A percentile compares a stretch with the other conserved stretches of the same genome.
phyloP scores from a whole-genome alignment of 1,139 yeast species.

The Lodderomyces orthopsilosis region DNA sequence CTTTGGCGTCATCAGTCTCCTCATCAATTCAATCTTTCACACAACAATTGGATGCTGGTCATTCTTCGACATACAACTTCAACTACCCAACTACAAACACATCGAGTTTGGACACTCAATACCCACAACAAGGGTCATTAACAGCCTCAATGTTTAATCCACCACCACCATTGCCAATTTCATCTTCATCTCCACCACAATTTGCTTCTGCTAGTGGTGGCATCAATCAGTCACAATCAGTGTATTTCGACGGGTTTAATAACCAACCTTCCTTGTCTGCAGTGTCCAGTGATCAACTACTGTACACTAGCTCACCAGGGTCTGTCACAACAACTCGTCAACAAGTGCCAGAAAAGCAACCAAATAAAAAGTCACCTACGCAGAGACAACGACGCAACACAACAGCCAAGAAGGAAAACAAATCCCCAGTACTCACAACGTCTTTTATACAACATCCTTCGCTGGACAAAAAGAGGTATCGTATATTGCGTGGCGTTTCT shows the following conservation, averaged over 20 bases:
- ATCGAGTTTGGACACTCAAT: slow-evolving; percentile 7
- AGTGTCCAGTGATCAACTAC: slow-evolving; percentile 11
- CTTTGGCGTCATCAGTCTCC: slow-evolving; percentile 11
- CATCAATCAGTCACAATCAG: neutral
- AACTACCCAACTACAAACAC: slow-evolving; percentile 3
- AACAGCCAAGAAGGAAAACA: neutral
- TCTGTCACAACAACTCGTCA: slow-evolving; percentile 1
- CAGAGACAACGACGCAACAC: neutral
- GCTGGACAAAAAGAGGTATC: slow-evolving; percentile 23
- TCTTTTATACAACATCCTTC: neutral
- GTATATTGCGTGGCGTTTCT: slow-evolving; percentile 54
- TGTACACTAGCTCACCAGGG: slow-evolving; percentile 6
- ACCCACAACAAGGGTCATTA: neutral
- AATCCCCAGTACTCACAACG: slow-evolving; percentile 1
- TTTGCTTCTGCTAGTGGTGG: neutral
- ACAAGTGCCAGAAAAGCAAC: neutral
- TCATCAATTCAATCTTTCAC: slow-evolving; percentile 13
- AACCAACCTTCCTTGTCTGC: slow-evolving; percentile 8
- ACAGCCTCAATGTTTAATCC: neutral
- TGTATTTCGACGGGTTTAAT: neutral
- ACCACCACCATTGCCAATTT: neutral
- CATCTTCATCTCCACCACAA: neutral
- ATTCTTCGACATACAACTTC: slow-evolving; percentile 3
- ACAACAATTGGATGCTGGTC: slow-evolving; percentile 1
- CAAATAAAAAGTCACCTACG: neutral